These are phyloP conservation scores for Venturia oleaginea DNA, from an alignment of 2,329 filamentous ascomycete genomes.

Conservation along the genomic window DNA sequence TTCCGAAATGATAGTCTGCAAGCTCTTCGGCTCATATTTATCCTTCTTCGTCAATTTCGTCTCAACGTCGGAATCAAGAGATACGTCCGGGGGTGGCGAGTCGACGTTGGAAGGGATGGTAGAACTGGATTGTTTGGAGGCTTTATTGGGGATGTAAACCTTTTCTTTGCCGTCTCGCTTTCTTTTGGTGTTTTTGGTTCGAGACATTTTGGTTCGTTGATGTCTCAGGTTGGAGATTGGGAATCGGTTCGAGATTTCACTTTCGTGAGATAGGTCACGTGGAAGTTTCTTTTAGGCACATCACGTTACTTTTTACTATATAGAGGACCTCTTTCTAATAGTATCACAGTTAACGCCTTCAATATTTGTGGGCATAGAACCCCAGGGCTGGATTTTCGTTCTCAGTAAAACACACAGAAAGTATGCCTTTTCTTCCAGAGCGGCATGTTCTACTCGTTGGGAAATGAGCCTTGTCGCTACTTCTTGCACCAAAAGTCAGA, in stretches of 20 bases:
- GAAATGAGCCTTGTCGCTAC: too few relatives aligned
- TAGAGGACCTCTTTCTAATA: too few relatives aligned
- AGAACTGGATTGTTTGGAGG: slow-evolving; percentile 5
- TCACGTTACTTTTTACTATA: too few relatives aligned
- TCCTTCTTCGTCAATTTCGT: background rate
- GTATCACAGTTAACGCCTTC: too few relatives aligned
- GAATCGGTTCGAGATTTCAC: background rate
- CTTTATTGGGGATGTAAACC: background rate
- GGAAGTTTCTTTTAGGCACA: background rate
- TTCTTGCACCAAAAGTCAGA: too few relatives aligned
- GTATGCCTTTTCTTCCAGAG: too few relatives aligned
- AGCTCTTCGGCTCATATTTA: slow-evolving; percentile 36
- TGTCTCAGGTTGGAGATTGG: background rate
- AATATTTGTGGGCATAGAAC: too few relatives aligned
- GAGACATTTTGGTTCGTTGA: background rate
- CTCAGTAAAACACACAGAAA: too few relatives aligned
- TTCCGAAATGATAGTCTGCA: slow-evolving; percentile 47
- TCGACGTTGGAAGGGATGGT: background rate
- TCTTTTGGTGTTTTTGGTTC: slow-evolving; percentile 6
- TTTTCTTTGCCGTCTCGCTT: slow-evolving; percentile 1
- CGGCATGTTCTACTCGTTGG: too few relatives aligned
- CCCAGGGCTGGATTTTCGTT: too few relatives aligned
- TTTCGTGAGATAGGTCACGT: background rate
- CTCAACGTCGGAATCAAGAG: background rate
- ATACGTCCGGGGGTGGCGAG: background rate